Evolutionary conservation across 768 basidiomycete genomes (phyloP).

Genomic region (Amanita muscaria): DNA sequence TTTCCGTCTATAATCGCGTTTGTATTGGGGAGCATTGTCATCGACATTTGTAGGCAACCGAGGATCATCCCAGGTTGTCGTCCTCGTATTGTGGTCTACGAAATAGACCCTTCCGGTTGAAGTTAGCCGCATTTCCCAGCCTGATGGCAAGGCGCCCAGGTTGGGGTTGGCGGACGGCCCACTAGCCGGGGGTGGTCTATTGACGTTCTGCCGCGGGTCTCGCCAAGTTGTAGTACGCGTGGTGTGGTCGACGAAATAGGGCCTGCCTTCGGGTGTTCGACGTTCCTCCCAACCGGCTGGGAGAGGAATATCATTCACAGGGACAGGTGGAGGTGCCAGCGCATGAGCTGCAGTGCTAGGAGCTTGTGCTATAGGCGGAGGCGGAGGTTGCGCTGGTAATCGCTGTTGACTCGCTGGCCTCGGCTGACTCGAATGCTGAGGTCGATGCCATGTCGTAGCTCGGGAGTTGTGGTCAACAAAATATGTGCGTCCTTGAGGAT

Average conservation of each 20-base stretch:
- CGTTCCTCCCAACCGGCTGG: conserved; percentile 92
- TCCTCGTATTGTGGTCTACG: conserved; percentile 85
- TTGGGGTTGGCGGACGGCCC: conserved; percentile 45
- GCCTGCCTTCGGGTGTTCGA: conserved; percentile 78
- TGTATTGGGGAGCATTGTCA: conserved; percentile 90
- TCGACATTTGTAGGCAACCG: conserved; percentile 76
- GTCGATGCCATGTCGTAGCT: conserved; percentile 74
- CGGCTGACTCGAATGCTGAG: conserved; percentile 23
- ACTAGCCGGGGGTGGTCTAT: conserved; percentile 38
- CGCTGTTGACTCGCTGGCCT: conserved; percentile 16
- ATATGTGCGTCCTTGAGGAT: conserved; percentile 64
- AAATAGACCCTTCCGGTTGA: conserved; percentile 82
- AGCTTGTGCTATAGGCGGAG: conserved; percentile 18
- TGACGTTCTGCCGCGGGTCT: conserved; percentile 60
- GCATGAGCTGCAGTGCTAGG: conserved; percentile 19
- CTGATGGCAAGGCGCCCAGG: conserved; percentile 78
- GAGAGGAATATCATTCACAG: conserved; percentile 48
- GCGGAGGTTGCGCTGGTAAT: conserved; percentile 19
- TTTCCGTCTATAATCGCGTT: conserved; percentile 87
- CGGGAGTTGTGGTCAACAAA: conserved; percentile 84
- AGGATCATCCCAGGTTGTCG: conserved; percentile 92
- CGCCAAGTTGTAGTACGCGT: conserved; percentile 88
- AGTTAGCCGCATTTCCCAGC: conserved; percentile 94
- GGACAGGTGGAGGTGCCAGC: conserved; percentile 14
- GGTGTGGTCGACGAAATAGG: conserved; percentile 62